Base-by-base conservation (phyloP, 78 protist species). In the Dictyostelium firmibasis region DNA sequence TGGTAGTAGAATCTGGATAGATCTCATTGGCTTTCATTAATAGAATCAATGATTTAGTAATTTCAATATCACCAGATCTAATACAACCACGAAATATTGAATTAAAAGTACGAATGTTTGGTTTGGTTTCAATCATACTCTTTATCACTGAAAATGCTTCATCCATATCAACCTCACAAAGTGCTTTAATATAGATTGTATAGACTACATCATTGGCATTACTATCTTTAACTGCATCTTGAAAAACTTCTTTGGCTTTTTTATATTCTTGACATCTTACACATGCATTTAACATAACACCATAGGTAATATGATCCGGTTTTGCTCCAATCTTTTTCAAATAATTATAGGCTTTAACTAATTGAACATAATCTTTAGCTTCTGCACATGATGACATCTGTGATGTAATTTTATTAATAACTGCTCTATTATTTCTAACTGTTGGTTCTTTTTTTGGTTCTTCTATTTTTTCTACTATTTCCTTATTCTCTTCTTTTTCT, bases 31-130 rank as follows among this genome's bases (percentile, higher is more conserved):
- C 27, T 3, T 95, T 83, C 74, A 38, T 47, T 0, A 43, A 76
- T n/a, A n/a, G 8, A 18, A 84, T 44, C 27, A 96, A 27, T 29
- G 38, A 14, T 27, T 81, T 16, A 0, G 97, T 84, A 41, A 85
- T 76, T 27, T 29, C 92, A 7, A 69, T 13, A 38, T 88, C 92
- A 20, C 97, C 97, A 31, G 67, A 31, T 20, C 96, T 14, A n/a
- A 96, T 47, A 78, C 95, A 85, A 25, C 96, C 97, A 50, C 97
- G 69, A 27, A 96, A 78, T 31, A 96, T 53, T 9, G 97, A 82
- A 18, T 96, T 96, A 60, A 64, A 88, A 0, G 97, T 95, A 31
- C 97, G 53, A 9, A 92, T 53, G 36, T 96, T 96, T 41, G 96
- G 97, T 23, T 33, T 33, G 4, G 82, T 33, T 13, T 44, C 18